Evolutionary conservation across 495 filamentous ascomycete species (phyloP).

Genomic region (Penicillium salamii): DNA sequence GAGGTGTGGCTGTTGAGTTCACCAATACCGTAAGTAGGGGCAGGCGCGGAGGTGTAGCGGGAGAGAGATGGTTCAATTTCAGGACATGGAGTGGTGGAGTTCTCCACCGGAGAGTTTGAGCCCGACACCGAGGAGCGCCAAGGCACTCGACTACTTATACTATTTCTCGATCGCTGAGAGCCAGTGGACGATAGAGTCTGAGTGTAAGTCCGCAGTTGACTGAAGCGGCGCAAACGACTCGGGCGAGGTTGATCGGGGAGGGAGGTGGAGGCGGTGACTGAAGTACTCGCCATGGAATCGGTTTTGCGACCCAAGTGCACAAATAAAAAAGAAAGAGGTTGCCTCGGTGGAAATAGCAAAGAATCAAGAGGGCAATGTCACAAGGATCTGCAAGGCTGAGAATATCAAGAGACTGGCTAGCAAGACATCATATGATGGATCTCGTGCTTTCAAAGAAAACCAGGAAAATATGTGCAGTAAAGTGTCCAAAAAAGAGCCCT

Average conservation of each 20-base stretch:
- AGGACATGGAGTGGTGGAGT: constrained; percentile 32
- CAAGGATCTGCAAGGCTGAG: constrained; percentile 18
- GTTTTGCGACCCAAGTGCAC: too few relatives aligned
- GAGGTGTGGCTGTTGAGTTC: constrained; percentile 22
- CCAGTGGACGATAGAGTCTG: constrained; percentile 48
- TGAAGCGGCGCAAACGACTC: constrained; percentile 67
- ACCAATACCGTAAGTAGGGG: constrained; percentile 25
- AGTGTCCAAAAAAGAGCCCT: too few relatives aligned
- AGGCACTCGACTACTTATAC: constrained; percentile 34
- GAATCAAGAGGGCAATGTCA: neutral
- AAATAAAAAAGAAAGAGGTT: neutral
- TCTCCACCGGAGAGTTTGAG: constrained; percentile 25
- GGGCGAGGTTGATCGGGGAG: constrained; percentile 43
- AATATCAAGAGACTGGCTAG: neutral
- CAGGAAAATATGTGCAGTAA: too few relatives aligned
- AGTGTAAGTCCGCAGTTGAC: constrained; percentile 71
- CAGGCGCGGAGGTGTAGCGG: constrained; percentile 36
- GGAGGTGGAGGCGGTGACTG: constrained; percentile 42
- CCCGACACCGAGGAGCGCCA: constrained; percentile 37
- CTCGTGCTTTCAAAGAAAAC: neutral
- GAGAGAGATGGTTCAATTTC: constrained; percentile 33
- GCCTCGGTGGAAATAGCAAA: neutral
- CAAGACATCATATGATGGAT: constrained; percentile 6
- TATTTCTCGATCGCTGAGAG: constrained; percentile 32
- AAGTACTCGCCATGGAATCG: constrained; percentile 32